Evolutionary conservation across 2,329 filamentous ascomycete species (phyloP).

Genomic region (Dothistroma pini): DNA sequence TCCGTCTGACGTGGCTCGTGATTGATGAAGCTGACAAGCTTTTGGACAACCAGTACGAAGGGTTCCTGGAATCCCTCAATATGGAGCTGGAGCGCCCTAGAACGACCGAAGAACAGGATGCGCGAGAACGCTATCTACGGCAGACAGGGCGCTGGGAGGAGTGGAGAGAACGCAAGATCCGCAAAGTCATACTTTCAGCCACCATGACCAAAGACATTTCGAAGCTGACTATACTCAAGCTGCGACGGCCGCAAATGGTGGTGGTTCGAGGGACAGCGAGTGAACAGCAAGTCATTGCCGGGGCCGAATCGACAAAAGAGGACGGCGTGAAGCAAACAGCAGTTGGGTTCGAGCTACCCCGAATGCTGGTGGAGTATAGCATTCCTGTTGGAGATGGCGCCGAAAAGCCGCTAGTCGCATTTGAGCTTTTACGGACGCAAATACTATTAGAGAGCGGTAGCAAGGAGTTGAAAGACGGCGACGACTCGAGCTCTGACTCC

Average conservation of each 20-base stretch:
- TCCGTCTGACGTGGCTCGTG: constrained; percentile 79
- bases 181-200: constrained; percentile 84
- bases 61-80: constrained; percentile 29
- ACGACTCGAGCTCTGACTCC: constrained; percentile 17
- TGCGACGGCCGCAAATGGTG: constrained; percentile 71
- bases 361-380: constrained; percentile 45
- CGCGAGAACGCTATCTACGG: constrained; percentile 27
- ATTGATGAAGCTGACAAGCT: constrained; percentile 94
- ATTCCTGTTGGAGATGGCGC: constrained; percentile 50
- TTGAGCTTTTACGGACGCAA: constrained; percentile 65
- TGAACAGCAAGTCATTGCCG: constrained; percentile 35
- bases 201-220: constrained; percentile 87
- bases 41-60: constrained; percentile 61
- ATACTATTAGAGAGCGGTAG: constrained; percentile 32
- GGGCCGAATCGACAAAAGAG: constrained; percentile 12
- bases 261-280: constrained; percentile 59
- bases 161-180: constrained; percentile 48
- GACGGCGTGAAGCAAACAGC: constrained; percentile 28
- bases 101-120: constrained; percentile 24
- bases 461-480: background rate
- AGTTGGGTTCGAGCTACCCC: constrained; percentile 55
- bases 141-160: constrained; percentile 35
- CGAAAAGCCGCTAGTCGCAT: constrained; percentile 72
- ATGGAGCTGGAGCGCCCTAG: constrained; percentile 21
- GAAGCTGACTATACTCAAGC: constrained; percentile 68